These are phyloP conservation scores for Rusavskia elegans DNA, from an alignment of 495 filamentous ascomycete species.

Conservation along the genomic window DNA sequence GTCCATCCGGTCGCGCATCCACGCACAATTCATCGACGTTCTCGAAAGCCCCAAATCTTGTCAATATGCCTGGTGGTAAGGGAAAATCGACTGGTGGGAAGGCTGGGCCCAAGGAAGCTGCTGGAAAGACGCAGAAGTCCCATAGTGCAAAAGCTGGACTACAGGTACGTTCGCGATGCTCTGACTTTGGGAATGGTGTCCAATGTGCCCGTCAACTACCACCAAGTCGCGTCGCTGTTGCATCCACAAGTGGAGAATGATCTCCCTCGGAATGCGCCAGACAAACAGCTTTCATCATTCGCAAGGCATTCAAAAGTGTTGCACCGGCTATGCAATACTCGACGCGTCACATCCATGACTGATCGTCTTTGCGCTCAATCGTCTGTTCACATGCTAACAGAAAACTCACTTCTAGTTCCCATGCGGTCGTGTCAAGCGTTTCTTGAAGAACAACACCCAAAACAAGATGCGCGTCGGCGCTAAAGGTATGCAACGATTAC, in stretches of 20 bases:
- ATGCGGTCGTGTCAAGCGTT: conserved; percentile 98
- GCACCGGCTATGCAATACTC: background rate
- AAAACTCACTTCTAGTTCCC: conserved; percentile 53
- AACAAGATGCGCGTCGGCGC: conserved; percentile 99
- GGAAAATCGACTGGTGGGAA: conserved; percentile 92
- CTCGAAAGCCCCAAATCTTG: conserved; percentile 1
- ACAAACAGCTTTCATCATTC: background rate
- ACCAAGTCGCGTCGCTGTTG: background rate
- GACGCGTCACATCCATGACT: background rate
- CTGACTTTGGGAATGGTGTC: conserved; percentile 1
- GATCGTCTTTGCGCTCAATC: background rate
- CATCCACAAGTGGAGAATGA: background rate
- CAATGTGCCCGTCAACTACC: background rate
- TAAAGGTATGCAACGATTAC: conserved; percentile 40
- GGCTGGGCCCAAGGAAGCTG: conserved; percentile 59
- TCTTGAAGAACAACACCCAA: conserved; percentile 97
- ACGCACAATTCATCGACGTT: background rate
- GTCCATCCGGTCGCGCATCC: background rate
- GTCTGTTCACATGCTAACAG: background rate
- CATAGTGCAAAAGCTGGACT: conserved; percentile 96
- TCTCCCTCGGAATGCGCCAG: background rate
- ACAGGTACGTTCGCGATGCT: conserved; percentile 55
- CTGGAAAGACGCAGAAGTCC: conserved; percentile 85
- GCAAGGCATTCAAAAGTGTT: background rate
- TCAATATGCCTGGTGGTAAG: conserved; percentile 70